Conservation (phyloP, 73 alveolate genomes). For the Uronychia binucleata region DNA sequence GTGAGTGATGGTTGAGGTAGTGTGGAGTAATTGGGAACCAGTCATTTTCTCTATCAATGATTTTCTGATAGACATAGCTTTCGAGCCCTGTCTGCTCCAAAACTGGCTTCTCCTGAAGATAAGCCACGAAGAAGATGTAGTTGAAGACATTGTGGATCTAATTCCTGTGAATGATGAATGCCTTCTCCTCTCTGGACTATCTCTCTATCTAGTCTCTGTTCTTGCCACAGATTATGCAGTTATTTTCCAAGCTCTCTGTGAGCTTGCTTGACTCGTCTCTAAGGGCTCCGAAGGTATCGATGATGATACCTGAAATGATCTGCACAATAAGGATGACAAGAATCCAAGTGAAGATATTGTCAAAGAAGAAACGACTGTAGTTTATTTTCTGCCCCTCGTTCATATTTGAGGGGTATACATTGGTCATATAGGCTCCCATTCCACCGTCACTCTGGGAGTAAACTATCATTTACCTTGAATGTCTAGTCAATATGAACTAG, state of each 20-base stretch:
- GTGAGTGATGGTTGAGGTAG: too few species aligned
- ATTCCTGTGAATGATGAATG: slow-evolving; percentile 73
- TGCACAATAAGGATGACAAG: slow-evolving; percentile 87
- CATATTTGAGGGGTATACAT: slow-evolving; percentile 41
- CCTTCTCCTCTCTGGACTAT: slow-evolving; percentile 69
- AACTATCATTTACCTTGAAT: too few species aligned
- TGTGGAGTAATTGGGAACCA: slow-evolving; percentile 99
- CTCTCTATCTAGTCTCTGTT: slow-evolving; percentile 89
- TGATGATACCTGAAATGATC: slow-evolving; percentile 97
- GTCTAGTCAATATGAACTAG: slow-evolving; percentile 75
- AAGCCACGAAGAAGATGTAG: slow-evolving; percentile 89
- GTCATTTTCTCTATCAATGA: slow-evolving; percentile 77
- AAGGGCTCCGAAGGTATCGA: slow-evolving; percentile 96
- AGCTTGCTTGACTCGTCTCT: slow-evolving; percentile 90
- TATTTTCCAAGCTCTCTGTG: slow-evolving; percentile 83
- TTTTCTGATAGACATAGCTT: slow-evolving; percentile 81
- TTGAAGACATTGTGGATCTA: slow-evolving; percentile 86
- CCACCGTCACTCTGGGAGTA: slow-evolving; percentile 88
- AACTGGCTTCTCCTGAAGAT: slow-evolving; percentile 85
- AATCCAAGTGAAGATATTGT: slow-evolving; percentile 85
- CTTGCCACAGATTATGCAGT: slow-evolving; percentile 94
- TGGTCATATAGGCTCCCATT: slow-evolving; percentile 66
- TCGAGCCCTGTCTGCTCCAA: slow-evolving; percentile 95
- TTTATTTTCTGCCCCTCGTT: slow-evolving; percentile 60
- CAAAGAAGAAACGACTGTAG: slow-evolving; percentile 83